Conservation (phyloP, 164 flowering plant species). For the Sedum album region DNA sequence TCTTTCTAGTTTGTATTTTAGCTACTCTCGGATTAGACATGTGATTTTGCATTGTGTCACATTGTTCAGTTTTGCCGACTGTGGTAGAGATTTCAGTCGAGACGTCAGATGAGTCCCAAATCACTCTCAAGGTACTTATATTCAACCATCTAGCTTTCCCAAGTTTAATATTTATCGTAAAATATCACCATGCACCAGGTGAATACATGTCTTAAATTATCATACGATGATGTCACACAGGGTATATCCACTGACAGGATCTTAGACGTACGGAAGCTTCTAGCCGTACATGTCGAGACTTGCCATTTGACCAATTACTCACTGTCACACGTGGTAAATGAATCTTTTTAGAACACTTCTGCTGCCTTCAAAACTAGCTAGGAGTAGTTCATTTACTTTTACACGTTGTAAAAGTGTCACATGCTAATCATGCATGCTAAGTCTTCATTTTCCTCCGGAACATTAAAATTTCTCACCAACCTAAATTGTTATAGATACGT, state of each 20-base stretch:
- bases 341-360: too few species aligned
- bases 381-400: too few species aligned
- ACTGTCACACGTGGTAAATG: slow-evolving; percentile 70
- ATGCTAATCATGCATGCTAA: background rate
- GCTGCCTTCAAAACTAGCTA: too few species aligned
- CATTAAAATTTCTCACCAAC: background rate
- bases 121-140: slow-evolving; percentile 73
- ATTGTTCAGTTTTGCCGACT: slow-evolving; percentile 62
- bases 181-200: too few species aligned
- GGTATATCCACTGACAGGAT: slow-evolving; percentile 94
- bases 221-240: slow-evolving; percentile 21
- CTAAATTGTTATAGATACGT: too few species aligned
- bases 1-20: slow-evolving; percentile 1
- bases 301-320: slow-evolving; percentile 82
- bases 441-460: background rate
- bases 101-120: slow-evolving; percentile 58
- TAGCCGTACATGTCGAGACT: slow-evolving; percentile 69
- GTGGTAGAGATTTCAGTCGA: slow-evolving; percentile 59
- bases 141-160: background rate
- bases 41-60: background rate
- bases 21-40: background rate
- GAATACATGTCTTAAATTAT: too few species aligned
- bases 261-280: slow-evolving; percentile 64
- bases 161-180: too few species aligned
- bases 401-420: background rate